Percentiles rank a stretch among this genome's conserved stretches.
phyloP scores from a whole-genome alignment of 148 eudicot genomes.

The Cornus kousa region DNA sequence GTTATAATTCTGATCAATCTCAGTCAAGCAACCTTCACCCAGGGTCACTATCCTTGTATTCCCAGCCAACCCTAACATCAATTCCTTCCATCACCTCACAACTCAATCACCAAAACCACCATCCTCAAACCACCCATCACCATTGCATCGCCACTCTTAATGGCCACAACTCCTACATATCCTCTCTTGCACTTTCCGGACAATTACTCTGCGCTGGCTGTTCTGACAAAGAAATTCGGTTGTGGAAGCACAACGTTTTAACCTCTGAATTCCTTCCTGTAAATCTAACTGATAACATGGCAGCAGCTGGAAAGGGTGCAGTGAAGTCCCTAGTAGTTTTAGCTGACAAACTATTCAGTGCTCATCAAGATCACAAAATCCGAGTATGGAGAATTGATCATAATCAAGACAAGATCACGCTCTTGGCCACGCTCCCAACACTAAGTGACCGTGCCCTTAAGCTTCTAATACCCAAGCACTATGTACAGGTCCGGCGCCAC shows the following conservation, averaged over 20 bases:
- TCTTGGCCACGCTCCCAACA: constrained; percentile 75
- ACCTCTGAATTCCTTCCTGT: constrained; percentile 31
- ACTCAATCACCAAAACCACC: constrained; percentile 18
- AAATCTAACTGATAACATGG: constrained; percentile 20
- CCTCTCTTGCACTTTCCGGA: constrained; percentile 62
- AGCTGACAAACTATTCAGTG: constrained; percentile 64
- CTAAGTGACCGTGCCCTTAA: constrained; percentile 69
- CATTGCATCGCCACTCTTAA: constrained; percentile 64
- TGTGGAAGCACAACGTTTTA: constrained; percentile 41
- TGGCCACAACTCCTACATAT: constrained; percentile 60
- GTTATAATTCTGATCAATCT: constrained; percentile 4
- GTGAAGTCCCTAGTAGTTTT: constrained; percentile 71
- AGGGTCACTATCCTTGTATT: constrained; percentile 16
- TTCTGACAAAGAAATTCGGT: constrained; percentile 58
- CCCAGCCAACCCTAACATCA: constrained; percentile 41
- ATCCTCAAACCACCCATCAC: constrained; percentile 28
- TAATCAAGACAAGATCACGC: constrained; percentile 32
- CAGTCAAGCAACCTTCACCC: constrained; percentile 10
- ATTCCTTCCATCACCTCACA: constrained; percentile 31
- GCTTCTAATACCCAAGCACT: constrained; percentile 60
- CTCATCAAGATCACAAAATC: constrained; percentile 95
- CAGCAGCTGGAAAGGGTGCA: constrained; percentile 61
- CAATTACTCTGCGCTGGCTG: constrained; percentile 66
- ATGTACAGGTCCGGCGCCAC: constrained; percentile 60
- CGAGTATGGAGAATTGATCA: constrained; percentile 75